phyloP scores from a whole-genome alignment of 2,329 filamentous ascomycete genomes.

The Phialemonium atrogriseum region DNA sequence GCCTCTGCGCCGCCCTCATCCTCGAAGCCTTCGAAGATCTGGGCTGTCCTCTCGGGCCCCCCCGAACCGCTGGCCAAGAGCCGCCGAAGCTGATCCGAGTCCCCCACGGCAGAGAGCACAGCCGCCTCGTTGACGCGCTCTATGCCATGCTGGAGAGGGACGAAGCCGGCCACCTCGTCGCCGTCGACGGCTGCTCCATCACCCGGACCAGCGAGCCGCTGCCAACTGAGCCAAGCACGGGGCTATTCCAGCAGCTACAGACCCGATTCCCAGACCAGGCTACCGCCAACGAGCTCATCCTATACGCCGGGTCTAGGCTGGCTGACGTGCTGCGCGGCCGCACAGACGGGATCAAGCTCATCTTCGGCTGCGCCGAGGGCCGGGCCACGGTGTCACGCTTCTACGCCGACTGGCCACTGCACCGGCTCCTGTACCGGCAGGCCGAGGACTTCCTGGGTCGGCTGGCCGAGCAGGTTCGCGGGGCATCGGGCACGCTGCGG shows the following conservation, averaged over 20 bases:
- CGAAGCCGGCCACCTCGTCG: not conserved
- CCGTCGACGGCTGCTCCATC: not conserved
- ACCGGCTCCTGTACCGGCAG: slow-evolving; percentile 12
- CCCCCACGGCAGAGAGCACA: not conserved
- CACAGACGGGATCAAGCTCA: slow-evolving; percentile 7
- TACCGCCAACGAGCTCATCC: slow-evolving; percentile 12
- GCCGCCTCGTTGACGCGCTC: not conserved
- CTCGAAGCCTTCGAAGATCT: not conserved
- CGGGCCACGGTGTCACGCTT: slow-evolving; percentile 27
- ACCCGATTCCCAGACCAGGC: slow-evolving; percentile 16
- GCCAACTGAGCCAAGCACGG: not conserved
- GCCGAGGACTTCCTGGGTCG: slow-evolving; percentile 13
- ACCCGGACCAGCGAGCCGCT: not conserved
- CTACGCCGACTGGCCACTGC: slow-evolving; percentile 23
- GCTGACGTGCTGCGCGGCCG: slow-evolving; percentile 9
- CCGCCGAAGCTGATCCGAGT: too few species aligned
- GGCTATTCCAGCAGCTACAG: too few species aligned
- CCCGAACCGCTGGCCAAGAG: too few species aligned
- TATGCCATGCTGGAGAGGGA: not conserved
- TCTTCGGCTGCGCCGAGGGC: slow-evolving; percentile 13
- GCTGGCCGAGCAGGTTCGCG: not conserved
- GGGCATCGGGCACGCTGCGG: slow-evolving; percentile 13
- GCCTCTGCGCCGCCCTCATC: not conserved
- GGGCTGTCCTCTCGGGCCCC: not conserved
- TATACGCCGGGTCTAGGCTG: slow-evolving; percentile 8